Base-by-base conservation (phyloP, 345 rosid genomes). In the Eucalyptus coolabah region DNA sequence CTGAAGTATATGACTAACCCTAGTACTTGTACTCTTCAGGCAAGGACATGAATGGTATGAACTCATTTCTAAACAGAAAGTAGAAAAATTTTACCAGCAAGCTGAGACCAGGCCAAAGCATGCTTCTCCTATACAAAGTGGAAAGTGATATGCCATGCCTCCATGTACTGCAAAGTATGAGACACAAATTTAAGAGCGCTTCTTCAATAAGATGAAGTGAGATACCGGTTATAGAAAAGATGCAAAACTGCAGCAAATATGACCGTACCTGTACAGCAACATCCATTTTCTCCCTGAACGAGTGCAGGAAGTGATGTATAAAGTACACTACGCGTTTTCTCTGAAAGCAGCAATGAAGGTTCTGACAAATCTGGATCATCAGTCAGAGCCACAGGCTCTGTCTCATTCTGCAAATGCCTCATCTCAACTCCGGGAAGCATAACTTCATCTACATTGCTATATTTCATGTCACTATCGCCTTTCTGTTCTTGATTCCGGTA, bases 141-240 rank as follows among this genome's bases (percentile, higher is more conserved):
- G 98, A 95, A 86, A 98, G 96, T 40, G 99, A 96, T 91, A 98
- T 96, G 44, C 99, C 99, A 85, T 98, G 98, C 93, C 98, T 96
- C 99, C 99, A 97, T 85, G 99, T 98, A 92, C 99, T 97, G 91
- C 51, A 91, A 88, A 88, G 47, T 90, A 90, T 88, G 87, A 50
- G 34, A 88, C 56, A 26, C 89, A 18, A 89, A 7, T 51, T 56
- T 56, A n/a, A 32, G 30, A 40, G 47, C 9, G 8, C 85, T 77
- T 40, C 47, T 77, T 77, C 12, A 40, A 40, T 37, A 77, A 77
- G 47, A 77, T 40, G 47, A 77, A 40, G 47, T 40, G 24, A 50
- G 42, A 50, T 17, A 19, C 42, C 16, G 12, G 63, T 13, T 53
- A 34, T 9, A 53, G 47, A 34, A 86, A 86, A 86, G 45, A 86